phyloP scores from a whole-genome alignment of 2,329 filamentous ascomycete species.

The Xylariales sp. region DNA sequence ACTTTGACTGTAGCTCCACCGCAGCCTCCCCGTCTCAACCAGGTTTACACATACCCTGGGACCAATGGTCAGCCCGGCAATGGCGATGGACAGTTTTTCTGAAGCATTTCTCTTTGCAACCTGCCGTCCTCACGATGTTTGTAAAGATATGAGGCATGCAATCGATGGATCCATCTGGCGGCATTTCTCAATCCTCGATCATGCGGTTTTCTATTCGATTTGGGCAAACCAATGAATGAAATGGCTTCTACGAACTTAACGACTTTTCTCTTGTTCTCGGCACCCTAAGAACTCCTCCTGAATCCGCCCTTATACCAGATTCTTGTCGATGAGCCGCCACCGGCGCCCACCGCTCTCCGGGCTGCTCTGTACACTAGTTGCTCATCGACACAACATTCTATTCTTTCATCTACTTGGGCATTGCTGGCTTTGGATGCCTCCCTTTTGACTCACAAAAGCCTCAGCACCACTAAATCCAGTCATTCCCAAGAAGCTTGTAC shows the following conservation, averaged over 20 bases:
- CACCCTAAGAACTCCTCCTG: slow-evolving; percentile 8
- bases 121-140: slow-evolving; percentile 12
- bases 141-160: slow-evolving; percentile 26
- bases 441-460: slow-evolving; percentile 9
- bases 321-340: slow-evolving; percentile 16
- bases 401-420: slow-evolving; percentile 11
- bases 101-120: slow-evolving; percentile 12
- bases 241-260: slow-evolving; percentile 26
- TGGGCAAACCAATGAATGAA: slow-evolving; percentile 22
- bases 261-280: slow-evolving; percentile 16
- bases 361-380: slow-evolving; percentile 26
- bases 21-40: slow-evolving; percentile 23
- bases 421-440: slow-evolving; percentile 12
- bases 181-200: slow-evolving; percentile 12
- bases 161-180: slow-evolving; percentile 18
- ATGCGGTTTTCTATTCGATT: slow-evolving; percentile 17
- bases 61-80: slow-evolving; percentile 13
- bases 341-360: slow-evolving; percentile 16
- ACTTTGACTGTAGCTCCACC: slow-evolving; percentile 27
- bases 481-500: slow-evolving; percentile 19
- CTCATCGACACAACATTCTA: slow-evolving; percentile 18
- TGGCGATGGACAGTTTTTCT: slow-evolving; percentile 24
- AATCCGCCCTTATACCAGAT: slow-evolving; percentile 15
- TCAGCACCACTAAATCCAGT: slow-evolving; percentile 6
- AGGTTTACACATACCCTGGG: slow-evolving; percentile 22